phyloP scores from a whole-genome alignment of 2,329 filamentous ascomycete genomes.

The Beauveria varroae region DNA sequence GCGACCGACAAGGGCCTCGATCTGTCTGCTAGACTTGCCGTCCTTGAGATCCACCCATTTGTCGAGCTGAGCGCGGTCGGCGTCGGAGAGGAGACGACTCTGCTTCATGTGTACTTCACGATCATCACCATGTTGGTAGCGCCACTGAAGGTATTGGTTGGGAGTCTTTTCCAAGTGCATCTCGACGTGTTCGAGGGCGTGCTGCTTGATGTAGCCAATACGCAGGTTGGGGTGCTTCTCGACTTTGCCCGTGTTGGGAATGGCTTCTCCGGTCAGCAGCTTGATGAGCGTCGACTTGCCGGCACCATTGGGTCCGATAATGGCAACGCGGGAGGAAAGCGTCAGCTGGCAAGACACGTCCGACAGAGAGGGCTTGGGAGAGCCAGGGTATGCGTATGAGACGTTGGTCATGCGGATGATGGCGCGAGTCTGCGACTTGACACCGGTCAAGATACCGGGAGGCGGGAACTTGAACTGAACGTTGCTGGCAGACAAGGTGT shows the following conservation, averaged over 20 bases:
- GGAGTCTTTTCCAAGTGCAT: slow-evolving; percentile 99
- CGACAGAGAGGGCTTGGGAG: slow-evolving; percentile 75
- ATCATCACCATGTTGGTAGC: slow-evolving; percentile 94
- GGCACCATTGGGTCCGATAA: slow-evolving; percentile 95
- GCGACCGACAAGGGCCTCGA: slow-evolving; percentile 88
- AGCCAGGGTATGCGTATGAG: slow-evolving; percentile 87
- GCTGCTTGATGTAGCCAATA: slow-evolving; percentile 99
- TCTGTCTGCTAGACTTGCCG: slow-evolving; percentile 65
- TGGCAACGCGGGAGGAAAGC: slow-evolving; percentile 86
- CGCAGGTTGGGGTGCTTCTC: slow-evolving; percentile 98
- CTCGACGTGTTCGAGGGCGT: slow-evolving; percentile 97
- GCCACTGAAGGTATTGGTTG: slow-evolving; percentile 98
- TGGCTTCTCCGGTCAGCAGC: slow-evolving; percentile 84
- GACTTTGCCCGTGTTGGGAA: slow-evolving; percentile 76
- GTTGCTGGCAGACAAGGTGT: slow-evolving; percentile 80
- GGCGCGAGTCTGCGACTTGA: slow-evolving; percentile 89
- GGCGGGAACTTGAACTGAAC: slow-evolving; percentile 98
- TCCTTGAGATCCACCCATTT: slow-evolving; percentile 80
- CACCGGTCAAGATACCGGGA: slow-evolving; percentile 86
- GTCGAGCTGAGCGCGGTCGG: slow-evolving; percentile 86
- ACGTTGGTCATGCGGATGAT: slow-evolving; percentile 94
- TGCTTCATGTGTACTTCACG: slow-evolving; percentile 97
- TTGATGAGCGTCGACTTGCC: slow-evolving; percentile 99
- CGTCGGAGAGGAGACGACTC: slow-evolving; percentile 78
- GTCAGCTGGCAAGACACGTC: slow-evolving; percentile 85